Conservation (phyloP, 345 rosid genomes). For the Eucalyptus camaldulensis region DNA sequence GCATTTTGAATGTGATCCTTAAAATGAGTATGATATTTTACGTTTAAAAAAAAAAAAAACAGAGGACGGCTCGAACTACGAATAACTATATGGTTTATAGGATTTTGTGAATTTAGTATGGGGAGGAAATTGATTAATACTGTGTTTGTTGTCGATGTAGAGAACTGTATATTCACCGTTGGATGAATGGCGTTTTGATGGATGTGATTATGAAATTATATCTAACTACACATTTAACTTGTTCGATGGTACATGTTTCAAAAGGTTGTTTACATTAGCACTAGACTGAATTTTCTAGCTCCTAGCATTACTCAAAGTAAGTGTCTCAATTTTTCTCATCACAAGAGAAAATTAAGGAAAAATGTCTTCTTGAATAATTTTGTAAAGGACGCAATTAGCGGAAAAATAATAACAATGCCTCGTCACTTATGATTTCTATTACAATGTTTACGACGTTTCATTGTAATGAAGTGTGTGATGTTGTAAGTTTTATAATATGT, state of each 20-base stretch:
- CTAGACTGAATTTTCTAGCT: background rate
- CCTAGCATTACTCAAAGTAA: background rate
- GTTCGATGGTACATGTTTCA: fast-evolving
- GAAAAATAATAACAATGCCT: background rate
- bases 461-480: background rate
- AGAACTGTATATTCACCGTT: fast-evolving
- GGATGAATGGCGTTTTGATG: fast-evolving
- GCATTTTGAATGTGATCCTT: background rate
- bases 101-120: background rate
- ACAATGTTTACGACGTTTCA: background rate
- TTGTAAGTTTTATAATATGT: background rate
- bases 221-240: fast-evolving
- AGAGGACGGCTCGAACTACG: background rate
- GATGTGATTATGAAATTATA: background rate
- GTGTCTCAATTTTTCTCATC: fast-evolving
- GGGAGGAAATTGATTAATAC: fast-evolving
- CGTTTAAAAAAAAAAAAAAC: background rate
- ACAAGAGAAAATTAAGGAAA: background rate
- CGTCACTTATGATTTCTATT: background rate
- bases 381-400: fast-evolving
- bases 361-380: background rate
- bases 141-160: fast-evolving
- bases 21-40: background rate
- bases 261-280: background rate
- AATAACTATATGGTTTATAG: background rate